Evolutionary conservation across 176 grass and related monocot genomes (phyloP).

Genomic region (Paspalum vaginatum): DNA sequence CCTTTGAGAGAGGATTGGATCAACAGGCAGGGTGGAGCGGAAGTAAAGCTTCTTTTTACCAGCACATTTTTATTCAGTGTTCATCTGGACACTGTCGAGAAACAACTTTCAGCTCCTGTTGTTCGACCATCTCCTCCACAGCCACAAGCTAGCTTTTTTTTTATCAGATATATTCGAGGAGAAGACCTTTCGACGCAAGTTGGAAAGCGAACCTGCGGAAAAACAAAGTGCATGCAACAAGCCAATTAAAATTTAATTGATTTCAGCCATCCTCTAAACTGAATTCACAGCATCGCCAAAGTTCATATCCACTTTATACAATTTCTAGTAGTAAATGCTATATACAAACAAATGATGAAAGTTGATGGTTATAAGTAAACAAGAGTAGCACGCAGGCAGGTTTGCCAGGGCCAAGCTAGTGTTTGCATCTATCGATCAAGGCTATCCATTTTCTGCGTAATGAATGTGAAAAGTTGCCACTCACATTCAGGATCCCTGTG

Average conservation of each 20-base stretch:
- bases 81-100: slow-evolving; percentile 4
- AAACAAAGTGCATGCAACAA: background rate
- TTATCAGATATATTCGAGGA: slow-evolving; percentile 27
- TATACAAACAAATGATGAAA: background rate
- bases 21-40: background rate
- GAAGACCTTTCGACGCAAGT: background rate
- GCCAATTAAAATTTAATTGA: background rate
- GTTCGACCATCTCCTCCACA: background rate
- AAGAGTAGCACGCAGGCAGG: background rate
- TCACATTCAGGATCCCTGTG: background rate
- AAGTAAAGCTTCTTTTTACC: slow-evolving; percentile 21
- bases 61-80: slow-evolving; percentile 23
- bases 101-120: slow-evolving; percentile 27
- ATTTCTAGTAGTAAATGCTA: too few relatives aligned
- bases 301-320: background rate
- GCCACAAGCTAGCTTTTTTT: background rate
- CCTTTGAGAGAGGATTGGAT: slow-evolving; percentile 35
- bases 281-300: background rate
- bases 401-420: background rate
- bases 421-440: background rate
- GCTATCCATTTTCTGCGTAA: background rate
- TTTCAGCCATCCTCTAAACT: background rate
- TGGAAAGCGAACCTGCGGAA: background rate
- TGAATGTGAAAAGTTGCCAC: slow-evolving; percentile 19
- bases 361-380: background rate